Conservation (phyloP, 2,329 filamentous ascomycete genomes). For the Trichothecium roseum region DNA sequence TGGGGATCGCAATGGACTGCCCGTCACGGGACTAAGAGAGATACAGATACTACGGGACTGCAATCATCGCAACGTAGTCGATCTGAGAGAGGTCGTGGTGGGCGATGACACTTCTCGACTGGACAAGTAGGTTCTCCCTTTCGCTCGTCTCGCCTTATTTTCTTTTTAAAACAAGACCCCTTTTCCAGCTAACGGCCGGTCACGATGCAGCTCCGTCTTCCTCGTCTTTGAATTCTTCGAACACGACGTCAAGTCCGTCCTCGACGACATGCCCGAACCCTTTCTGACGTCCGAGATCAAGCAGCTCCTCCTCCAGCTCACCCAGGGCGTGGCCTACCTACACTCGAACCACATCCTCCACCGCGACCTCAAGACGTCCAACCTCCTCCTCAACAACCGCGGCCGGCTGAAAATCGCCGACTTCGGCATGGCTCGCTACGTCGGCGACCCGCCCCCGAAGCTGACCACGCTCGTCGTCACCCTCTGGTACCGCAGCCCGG, state of each 20-base stretch:
- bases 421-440: constrained; percentile 94
- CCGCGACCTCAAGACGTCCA: constrained; percentile 87
- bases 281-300: constrained; percentile 92
- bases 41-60: constrained; percentile 84
- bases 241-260: constrained; percentile 88
- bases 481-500: constrained; percentile 90
- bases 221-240: constrained; percentile 96
- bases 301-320: constrained; percentile 75
- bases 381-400: constrained; percentile 89
- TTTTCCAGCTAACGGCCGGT: too few relatives aligned
- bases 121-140: constrained; percentile 33
- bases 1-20: constrained; percentile 64
- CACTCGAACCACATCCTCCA: constrained; percentile 87
- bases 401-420: constrained; percentile 93
- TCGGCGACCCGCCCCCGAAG: constrained; percentile 64
- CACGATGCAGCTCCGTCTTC: constrained; percentile 68
- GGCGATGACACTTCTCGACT: constrained; percentile 47
- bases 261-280: constrained; percentile 88
- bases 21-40: constrained; percentile 85
- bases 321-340: constrained; percentile 71
- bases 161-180: too few relatives aligned
- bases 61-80: constrained; percentile 72
- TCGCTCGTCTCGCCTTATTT: too few relatives aligned
- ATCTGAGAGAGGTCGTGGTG: constrained; percentile 73
- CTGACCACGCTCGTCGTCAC: constrained; percentile 92